Base-by-base conservation (phyloP, 257 asterid species). In the Nicotiana otophora region DNA sequence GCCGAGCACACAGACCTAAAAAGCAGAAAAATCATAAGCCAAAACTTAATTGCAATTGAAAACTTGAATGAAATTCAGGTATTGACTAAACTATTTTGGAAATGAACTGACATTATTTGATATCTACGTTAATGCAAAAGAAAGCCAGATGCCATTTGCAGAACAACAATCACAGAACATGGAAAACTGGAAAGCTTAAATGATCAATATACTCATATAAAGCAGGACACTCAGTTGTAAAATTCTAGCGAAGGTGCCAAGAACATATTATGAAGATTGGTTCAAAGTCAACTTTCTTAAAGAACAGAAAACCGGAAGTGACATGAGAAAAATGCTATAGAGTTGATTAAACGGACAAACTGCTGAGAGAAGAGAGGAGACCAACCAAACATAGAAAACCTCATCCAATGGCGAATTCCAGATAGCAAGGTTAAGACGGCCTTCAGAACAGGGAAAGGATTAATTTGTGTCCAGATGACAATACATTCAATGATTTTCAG, bases 1-100 rank as follows among this genome's bases (percentile, higher is more conserved):
- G 87, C 93, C 6, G 97, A 89, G 91, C 98, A 96, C 65, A 33
- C 61, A 77, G 97, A 90, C 85, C 99, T 96, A 91, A 84, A 46
- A 19, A 77, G 84, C 54, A 81, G 81, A 66, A 36, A 63, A 78
- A 84, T 17, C 46, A 63, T 42, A 75, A 72, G 36, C 66, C 28
- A 26, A 67, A 11, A 36, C 61, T 7, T 36, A 51, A 48, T 20
- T 23, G 42, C 62, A 74, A 15, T 74, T 51, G 62, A 14, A 26
- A 23, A 48, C 42, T 74, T 48, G 42, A 48, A 51, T 15, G 42
- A 48, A 48, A 48, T 74, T 48, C 15, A 66, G 78, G 78, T 65
- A 81, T 55, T 57, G 46, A 60, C 76, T 66, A 53, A 72, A 23
- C 48, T 19, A 17, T 62, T 72, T 83, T 69, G 62, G 39, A 74